A percentile compares a stretch with the other conserved stretches of the same genome.
Conservation (phyloP, 2,329 filamentous ascomycete species). For the Claviceps monticola region DNA sequence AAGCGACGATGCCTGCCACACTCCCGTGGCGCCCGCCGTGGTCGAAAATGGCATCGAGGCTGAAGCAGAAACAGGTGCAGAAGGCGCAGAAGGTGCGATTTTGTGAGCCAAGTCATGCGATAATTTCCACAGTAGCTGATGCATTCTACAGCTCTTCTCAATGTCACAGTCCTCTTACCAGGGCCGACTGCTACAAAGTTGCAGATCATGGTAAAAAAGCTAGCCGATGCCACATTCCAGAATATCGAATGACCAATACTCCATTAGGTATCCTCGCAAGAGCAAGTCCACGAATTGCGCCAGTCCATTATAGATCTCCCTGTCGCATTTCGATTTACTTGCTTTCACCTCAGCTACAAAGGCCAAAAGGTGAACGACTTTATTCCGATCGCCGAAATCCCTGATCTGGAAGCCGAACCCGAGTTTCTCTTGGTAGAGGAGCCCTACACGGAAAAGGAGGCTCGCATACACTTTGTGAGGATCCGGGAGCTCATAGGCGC, state of each 20-base stretch:
- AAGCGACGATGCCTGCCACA: constrained; percentile 16
- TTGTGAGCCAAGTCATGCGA: background rate
- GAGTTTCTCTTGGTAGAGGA: constrained; percentile 78
- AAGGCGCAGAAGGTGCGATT: constrained; percentile 24
- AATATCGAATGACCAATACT: background rate
- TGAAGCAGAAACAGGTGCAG: constrained; percentile 19
- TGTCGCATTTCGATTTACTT: constrained; percentile 89
- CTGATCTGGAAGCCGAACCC: constrained; percentile 61
- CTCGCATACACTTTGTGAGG: constrained; percentile 82
- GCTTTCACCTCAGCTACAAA: constrained; percentile 91
- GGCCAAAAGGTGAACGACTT: constrained; percentile 91
- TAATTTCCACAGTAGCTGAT: background rate
- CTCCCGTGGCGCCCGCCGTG: constrained; percentile 13
- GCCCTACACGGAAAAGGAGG: constrained; percentile 96
- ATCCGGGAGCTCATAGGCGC: constrained; percentile 89
- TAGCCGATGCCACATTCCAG: background rate
- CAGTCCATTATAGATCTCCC: constrained; percentile 93
- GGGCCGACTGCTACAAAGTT: constrained; percentile 60
- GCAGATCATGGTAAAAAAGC: constrained; percentile 60
- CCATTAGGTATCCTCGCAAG: constrained; percentile 68
- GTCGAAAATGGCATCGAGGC: constrained; percentile 13
- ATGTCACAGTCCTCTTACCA: constrained; percentile 66
- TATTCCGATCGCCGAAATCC: constrained; percentile 78
- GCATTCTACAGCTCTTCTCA: constrained; percentile 32
- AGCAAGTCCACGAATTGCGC: constrained; percentile 93